phyloP scores from a whole-genome alignment of 2,329 filamentous ascomycete genomes.

The Elsinoe necatrix region DNA sequence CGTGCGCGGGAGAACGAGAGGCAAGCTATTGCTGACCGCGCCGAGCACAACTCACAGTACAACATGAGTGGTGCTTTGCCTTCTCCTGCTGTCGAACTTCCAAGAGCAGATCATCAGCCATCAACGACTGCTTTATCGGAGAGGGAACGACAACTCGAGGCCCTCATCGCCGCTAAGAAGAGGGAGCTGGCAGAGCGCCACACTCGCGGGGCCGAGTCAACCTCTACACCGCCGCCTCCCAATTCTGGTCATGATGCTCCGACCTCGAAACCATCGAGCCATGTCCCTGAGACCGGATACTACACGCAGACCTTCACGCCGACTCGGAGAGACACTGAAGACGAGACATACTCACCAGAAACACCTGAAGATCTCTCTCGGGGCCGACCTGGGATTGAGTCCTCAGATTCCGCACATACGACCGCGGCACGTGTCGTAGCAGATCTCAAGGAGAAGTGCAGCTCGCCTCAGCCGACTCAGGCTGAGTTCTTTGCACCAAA shows the following conservation, averaged over 20 bases:
- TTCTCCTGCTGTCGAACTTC: background rate
- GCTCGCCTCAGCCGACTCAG: conserved; percentile 31
- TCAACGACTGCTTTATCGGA: background rate
- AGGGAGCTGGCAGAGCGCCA: conserved; percentile 12
- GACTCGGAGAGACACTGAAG: conserved; percentile 9
- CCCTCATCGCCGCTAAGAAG: conserved; percentile 5
- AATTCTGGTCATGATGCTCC: conserved; percentile 10
- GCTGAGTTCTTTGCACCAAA: conserved; percentile 42
- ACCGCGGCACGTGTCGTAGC: conserved; percentile 35
- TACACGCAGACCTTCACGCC: conserved; percentile 11
- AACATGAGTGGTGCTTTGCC: conserved; percentile 13
- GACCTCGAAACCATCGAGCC: background rate
- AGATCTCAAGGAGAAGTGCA: conserved; percentile 38
- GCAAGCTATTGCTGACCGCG: conserved; percentile 8
- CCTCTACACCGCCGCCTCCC: background rate
- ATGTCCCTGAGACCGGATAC: background rate
- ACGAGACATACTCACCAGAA: conserved; percentile 6
- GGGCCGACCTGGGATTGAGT: background rate
- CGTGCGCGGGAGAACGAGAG: conserved; percentile 8
- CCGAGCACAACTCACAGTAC: conserved; percentile 7
- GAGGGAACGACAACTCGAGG: conserved; percentile 6
- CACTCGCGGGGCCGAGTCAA: background rate
- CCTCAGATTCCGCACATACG: conserved; percentile 24
- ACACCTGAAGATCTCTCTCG: conserved; percentile 5
- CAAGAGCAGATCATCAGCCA: background rate